phyloP scores from a whole-genome alignment of 2,329 filamentous ascomycete genomes.

The Colletotrichum sp. region DNA sequence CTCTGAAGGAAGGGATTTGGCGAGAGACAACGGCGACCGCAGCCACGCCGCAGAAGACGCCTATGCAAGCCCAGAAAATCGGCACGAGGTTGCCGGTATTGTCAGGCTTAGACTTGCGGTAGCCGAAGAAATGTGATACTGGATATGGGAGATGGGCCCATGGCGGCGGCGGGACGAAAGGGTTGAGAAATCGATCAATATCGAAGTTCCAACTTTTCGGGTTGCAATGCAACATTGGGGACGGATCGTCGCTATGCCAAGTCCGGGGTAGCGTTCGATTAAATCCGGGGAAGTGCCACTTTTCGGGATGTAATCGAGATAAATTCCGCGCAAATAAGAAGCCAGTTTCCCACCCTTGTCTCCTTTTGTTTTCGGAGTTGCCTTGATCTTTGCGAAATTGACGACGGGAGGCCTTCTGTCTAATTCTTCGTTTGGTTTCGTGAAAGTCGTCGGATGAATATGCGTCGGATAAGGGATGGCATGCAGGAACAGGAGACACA shows the following conservation, averaged over 20 bases:
- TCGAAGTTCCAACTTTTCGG: slow-evolving; percentile 63
- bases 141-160: slow-evolving; percentile 68
- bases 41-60: slow-evolving; percentile 65
- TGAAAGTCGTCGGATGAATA: background rate
- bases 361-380: background rate
- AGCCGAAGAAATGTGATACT: slow-evolving; percentile 72
- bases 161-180: slow-evolving; percentile 68
- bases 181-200: slow-evolving; percentile 79
- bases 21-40: slow-evolving; percentile 63
- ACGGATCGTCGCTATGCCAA: slow-evolving; percentile 4
- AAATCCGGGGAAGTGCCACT: slow-evolving; percentile 9
- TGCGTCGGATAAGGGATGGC: background rate
- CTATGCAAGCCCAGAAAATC: slow-evolving; percentile 68
- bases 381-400: background rate
- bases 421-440: background rate
- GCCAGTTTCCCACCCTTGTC: background rate
- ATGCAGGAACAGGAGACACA: background rate
- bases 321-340: background rate
- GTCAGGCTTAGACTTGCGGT: slow-evolving; percentile 48
- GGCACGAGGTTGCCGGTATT: slow-evolving; percentile 62
- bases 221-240: slow-evolving; percentile 13
- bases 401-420: background rate
- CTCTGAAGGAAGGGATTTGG: slow-evolving; percentile 58
- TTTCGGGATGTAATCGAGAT: background rate
- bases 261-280: slow-evolving; percentile 14